Percentiles rank a stretch among this genome's conserved stretches.
Evolutionary conservation across 2,329 filamentous ascomycete genomes (phyloP).

Genomic region (Aspergillus quadrilineatus): DNA sequence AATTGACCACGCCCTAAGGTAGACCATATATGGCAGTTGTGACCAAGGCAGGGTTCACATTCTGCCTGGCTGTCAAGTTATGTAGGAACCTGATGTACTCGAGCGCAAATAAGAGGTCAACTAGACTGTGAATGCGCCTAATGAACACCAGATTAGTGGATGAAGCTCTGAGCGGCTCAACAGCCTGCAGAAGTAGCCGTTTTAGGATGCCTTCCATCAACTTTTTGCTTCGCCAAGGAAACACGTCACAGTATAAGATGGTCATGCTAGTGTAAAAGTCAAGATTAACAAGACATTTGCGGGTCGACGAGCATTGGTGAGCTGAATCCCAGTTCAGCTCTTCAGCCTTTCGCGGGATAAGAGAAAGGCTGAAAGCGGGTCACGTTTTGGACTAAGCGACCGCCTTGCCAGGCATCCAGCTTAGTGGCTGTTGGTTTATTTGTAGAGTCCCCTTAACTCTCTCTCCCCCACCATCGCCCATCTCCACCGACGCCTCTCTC

Average conservation of each 20-base stretch:
- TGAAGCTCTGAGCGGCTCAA: not conserved
- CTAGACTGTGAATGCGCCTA: not conserved
- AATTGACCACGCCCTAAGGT: not conserved
- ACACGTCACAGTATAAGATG: not conserved
- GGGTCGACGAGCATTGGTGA: not conserved
- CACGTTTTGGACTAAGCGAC: constrained; percentile 25
- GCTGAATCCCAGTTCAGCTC: constrained; percentile 10
- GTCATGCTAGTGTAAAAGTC: not conserved
- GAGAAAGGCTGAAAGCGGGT: constrained; percentile 18
- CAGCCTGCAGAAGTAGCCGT: not conserved
- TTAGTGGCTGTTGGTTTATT: constrained; percentile 18
- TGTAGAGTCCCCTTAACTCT: constrained; percentile 24
- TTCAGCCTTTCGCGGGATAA: constrained; percentile 11
- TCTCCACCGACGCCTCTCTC: constrained; percentile 23
- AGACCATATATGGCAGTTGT: not conserved
- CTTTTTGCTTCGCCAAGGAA: not conserved
- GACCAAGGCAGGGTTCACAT: not conserved
- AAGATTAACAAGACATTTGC: constrained; percentile 1
- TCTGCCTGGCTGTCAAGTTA: not conserved
- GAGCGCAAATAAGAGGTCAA: not conserved
- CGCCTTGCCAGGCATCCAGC: constrained; percentile 22
- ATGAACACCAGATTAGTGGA: not conserved
- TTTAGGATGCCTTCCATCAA: not conserved
- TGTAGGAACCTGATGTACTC: not conserved
- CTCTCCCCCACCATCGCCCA: constrained; percentile 16